A percentile compares a stretch with the other conserved stretches of the same genome.
Evolutionary conservation across 768 basidiomycete genomes (phyloP).

Genomic region (Mycena epipterygia): DNA sequence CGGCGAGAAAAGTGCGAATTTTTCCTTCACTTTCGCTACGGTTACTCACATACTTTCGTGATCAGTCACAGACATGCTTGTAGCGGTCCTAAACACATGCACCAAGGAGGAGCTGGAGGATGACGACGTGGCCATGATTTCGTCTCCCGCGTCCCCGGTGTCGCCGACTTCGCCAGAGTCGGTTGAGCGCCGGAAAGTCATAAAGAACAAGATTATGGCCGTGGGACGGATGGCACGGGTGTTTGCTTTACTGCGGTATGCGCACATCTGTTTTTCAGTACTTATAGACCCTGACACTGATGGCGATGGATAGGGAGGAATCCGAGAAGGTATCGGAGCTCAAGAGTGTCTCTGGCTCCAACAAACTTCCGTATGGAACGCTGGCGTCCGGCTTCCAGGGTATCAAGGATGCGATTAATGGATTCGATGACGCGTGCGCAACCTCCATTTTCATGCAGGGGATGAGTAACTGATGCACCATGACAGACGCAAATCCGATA

Average conservation of each 20-base stretch:
- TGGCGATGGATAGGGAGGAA: slow-evolving; percentile 78
- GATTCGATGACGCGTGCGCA: slow-evolving; percentile 96
- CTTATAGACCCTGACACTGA: not conserved
- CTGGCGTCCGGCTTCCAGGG: slow-evolving; percentile 93
- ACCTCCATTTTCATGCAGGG: not conserved
- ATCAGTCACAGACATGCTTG: slow-evolving; percentile 97
- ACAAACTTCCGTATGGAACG: slow-evolving; percentile 84
- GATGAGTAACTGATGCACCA: not conserved
- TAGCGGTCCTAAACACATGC: slow-evolving; percentile 95
- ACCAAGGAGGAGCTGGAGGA: slow-evolving; percentile 97
- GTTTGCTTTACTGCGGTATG: slow-evolving; percentile 95
- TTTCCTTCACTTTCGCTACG: not conserved
- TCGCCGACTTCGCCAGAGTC: slow-evolving; percentile 62
- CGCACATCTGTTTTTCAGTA: slow-evolving; percentile 43
- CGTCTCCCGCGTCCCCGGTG: slow-evolving; percentile 57
- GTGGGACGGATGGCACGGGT: slow-evolving; percentile 97
- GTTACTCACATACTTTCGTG: not conserved
- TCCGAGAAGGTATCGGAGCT: slow-evolving; percentile 98
- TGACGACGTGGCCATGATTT: slow-evolving; percentile 60
- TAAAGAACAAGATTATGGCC: slow-evolving; percentile 99
- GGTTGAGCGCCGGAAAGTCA: slow-evolving; percentile 86
- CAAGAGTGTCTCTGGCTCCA: slow-evolving; percentile 88
- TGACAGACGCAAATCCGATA: slow-evolving; percentile 92
- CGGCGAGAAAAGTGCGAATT: slow-evolving; percentile 90
- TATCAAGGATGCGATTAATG: slow-evolving; percentile 93